These are phyloP conservation scores for Apiospora malaysiana DNA, from an alignment of 2,329 filamentous ascomycete genomes.

Conservation along the genomic window DNA sequence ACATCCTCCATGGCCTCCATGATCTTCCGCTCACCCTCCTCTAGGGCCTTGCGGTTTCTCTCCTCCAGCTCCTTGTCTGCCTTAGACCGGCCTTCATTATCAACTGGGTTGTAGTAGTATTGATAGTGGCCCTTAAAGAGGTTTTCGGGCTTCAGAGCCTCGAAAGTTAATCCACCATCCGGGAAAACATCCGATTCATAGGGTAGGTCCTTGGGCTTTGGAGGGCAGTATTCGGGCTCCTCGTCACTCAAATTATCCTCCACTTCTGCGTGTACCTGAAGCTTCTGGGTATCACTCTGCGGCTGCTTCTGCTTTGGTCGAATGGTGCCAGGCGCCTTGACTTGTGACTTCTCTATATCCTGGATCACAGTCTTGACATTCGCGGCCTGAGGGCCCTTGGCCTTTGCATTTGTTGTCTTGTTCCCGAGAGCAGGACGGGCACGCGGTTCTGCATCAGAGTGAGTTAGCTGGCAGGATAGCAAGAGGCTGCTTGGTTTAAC, in stretches of 20 bases:
- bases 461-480: background rate
- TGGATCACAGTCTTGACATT: conserved; percentile 60
- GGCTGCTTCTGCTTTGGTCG: conserved; percentile 63
- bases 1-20: conserved; percentile 68
- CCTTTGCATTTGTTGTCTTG: conserved; percentile 96
- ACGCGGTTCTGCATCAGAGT: conserved; percentile 59
- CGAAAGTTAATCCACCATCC: conserved; percentile 59
- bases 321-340: conserved; percentile 62
- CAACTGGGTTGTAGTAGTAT: conserved; percentile 66
- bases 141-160: conserved; percentile 63
- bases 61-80: conserved; percentile 66
- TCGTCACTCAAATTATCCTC: conserved; percentile 59
- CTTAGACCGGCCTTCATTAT: conserved; percentile 69
- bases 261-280: conserved; percentile 65
- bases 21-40: conserved; percentile 70
- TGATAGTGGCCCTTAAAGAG: conserved; percentile 66
- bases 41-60: conserved; percentile 54
- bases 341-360: conserved; percentile 67
- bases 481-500: background rate
- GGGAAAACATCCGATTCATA: conserved; percentile 75
- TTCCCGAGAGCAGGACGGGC: conserved; percentile 83
- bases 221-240: conserved; percentile 91
- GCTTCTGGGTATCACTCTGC: conserved; percentile 60
- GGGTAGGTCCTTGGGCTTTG: conserved; percentile 67
- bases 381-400: conserved; percentile 68